These are phyloP conservation scores for Exobasidium cylindrosporum DNA, from an alignment of 1,284 basidiomycete genomes.

Conservation along the genomic window DNA sequence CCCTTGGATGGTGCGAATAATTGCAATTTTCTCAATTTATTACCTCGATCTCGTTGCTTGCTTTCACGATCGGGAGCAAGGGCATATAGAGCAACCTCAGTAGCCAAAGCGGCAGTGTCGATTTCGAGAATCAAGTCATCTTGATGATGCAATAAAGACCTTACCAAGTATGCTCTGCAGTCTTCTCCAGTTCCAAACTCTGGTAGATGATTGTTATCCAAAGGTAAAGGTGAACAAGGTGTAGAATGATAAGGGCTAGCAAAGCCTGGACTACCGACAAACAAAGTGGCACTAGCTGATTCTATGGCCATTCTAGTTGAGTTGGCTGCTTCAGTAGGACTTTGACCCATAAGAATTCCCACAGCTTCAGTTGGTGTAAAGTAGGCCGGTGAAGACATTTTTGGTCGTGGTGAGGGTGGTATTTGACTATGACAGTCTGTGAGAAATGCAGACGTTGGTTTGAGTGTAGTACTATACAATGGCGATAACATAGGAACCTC, in stretches of 20 bases:
- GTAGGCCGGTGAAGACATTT: not conserved
- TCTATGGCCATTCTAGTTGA: not conserved
- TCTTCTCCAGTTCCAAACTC: not conserved
- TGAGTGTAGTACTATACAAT: not conserved
- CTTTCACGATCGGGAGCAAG: not conserved
- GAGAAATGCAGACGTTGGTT: not conserved
- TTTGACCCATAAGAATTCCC: not conserved
- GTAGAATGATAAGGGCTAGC: no score
- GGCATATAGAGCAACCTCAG: conserved; percentile 4
- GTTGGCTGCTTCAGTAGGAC: not conserved
- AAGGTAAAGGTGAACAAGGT: not conserved
- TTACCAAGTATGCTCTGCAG: not conserved
- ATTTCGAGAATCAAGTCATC: conserved; percentile 1
- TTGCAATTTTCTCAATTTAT: not conserved
- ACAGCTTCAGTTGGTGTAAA: conserved; percentile 3
- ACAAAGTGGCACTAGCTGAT: not conserved
- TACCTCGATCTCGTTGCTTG: not conserved
- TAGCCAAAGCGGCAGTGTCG: conserved; percentile 8
- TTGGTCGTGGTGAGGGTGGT: not conserved
- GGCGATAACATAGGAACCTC: not conserved
- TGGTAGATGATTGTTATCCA: not conserved
- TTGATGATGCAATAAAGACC: not conserved
- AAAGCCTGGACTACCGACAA: not conserved
- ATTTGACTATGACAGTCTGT: not conserved
- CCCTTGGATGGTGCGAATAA: not conserved